Conservation (phyloP, 2,329 filamentous ascomycete species). For the Cadophora gregata region DNA sequence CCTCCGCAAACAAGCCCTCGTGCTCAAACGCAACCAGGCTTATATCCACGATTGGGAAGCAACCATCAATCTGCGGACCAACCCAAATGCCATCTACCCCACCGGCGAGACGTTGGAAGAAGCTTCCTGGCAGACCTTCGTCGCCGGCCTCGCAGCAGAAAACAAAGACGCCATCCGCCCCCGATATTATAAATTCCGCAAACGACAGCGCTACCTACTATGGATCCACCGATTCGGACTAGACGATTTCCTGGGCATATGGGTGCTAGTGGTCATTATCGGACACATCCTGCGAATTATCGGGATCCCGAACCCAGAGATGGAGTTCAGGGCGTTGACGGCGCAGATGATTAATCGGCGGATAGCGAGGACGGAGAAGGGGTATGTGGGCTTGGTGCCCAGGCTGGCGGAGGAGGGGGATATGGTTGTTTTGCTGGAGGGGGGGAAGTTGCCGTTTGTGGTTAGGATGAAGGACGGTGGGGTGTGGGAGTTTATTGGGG, state of each 20-base stretch:
- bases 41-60: slow-evolving; percentile 19
- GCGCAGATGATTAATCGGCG: slow-evolving; percentile 12
- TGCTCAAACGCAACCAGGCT: slow-evolving; percentile 13
- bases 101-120: slow-evolving; percentile 19
- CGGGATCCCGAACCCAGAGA: slow-evolving; percentile 17
- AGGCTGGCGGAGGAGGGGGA: slow-evolving; percentile 21
- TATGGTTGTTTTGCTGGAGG: slow-evolving; percentile 15
- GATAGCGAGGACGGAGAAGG: slow-evolving; percentile 17
- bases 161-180: slow-evolving; percentile 1
- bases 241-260: slow-evolving; percentile 4
- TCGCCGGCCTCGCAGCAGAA: slow-evolving; percentile 4
- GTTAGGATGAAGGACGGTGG: not conserved
- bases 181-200: slow-evolving; percentile 4
- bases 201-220: slow-evolving; percentile 9
- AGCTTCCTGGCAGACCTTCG: slow-evolving; percentile 19
- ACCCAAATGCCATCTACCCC: not conserved
- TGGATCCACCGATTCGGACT: slow-evolving; percentile 9
- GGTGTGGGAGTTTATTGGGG: slow-evolving; percentile 17
- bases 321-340: slow-evolving; percentile 11
- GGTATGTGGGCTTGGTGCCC: slow-evolving; percentile 21
- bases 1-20: slow-evolving; percentile 16
- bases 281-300: slow-evolving; percentile 19
- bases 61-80: not conserved
- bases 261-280: slow-evolving; percentile 12
- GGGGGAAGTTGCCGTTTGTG: slow-evolving; percentile 20